Evolutionary conservation across 1,284 basidiomycete species (phyloP).

Genomic region (Rhodotorula sp.): DNA sequence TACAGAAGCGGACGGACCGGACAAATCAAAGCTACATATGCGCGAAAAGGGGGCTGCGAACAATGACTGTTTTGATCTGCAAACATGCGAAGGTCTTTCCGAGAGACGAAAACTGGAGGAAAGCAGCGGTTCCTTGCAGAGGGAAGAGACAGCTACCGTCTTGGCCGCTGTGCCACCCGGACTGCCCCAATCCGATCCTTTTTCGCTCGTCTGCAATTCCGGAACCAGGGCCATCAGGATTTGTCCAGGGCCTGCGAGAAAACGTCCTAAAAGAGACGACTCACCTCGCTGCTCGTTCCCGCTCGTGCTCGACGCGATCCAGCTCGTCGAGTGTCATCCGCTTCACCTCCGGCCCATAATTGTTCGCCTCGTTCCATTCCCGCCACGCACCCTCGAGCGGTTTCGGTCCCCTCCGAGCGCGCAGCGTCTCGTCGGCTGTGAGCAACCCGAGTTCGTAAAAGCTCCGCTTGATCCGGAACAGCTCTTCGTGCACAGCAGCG

Average conservation of each 20-base stretch:
- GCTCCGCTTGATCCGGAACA: slow-evolving; percentile 90
- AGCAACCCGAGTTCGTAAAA: slow-evolving; percentile 89
- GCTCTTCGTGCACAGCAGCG: slow-evolving; percentile 90
- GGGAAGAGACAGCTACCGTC: slow-evolving; percentile 8
- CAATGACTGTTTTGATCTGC: no score
- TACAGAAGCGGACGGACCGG: neutral
- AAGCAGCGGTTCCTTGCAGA: neutral
- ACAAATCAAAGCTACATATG: neutral
- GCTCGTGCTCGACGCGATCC: slow-evolving; percentile 76
- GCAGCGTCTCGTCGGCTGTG: slow-evolving; percentile 55
- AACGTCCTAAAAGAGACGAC: neutral
- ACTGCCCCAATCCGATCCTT: slow-evolving; percentile 21
- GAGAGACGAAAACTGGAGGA: no score
- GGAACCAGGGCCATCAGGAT: neutral
- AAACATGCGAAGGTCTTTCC: no score
- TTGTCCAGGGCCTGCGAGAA: no score
- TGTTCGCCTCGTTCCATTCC: slow-evolving; percentile 88
- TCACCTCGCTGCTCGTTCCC: slow-evolving; percentile 69
- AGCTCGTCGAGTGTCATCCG: slow-evolving; percentile 85
- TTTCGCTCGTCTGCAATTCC: slow-evolving; percentile 20
- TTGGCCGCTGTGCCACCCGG: slow-evolving; percentile 15
- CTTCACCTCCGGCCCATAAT: slow-evolving; percentile 86
- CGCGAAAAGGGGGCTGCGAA: no score
- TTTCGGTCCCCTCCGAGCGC: slow-evolving; percentile 57
- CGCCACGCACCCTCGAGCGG: slow-evolving; percentile 85